Conservation (phyloP, 441 rosid species). For the Populus trichocarpa region DNA sequence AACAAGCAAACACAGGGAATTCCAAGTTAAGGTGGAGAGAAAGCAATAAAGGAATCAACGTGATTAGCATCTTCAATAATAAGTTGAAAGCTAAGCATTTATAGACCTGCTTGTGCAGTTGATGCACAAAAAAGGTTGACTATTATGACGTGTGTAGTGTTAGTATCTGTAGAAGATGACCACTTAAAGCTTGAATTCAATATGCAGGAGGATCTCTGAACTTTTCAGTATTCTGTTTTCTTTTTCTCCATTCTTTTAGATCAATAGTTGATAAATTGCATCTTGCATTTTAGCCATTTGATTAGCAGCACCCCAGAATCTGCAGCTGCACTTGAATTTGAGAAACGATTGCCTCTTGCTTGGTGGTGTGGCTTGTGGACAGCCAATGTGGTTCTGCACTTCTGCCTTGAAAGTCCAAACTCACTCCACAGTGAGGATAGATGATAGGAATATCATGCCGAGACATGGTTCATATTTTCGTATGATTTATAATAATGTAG, state of each 20-base stretch:
- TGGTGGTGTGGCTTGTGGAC: neutral
- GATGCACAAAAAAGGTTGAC: constrained; percentile 8
- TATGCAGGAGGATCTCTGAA: neutral
- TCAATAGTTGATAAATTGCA: neutral
- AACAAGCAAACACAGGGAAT: constrained; percentile 13
- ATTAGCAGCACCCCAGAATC: neutral
- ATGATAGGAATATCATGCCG: no score
- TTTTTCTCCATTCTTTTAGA: neutral
- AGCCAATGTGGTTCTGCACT: neutral
- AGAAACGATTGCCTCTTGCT: neutral
- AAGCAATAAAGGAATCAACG: constrained; percentile 25
- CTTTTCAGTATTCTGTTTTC: neutral
- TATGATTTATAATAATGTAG: no score
- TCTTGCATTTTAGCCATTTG: neutral
- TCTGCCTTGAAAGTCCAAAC: neutral
- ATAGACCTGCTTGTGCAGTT: neutral
- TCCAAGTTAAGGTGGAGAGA: constrained; percentile 17
- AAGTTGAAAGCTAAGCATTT: constrained; percentile 17
- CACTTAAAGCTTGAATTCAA: neutral
- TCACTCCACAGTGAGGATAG: no score
- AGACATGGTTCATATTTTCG: no score
- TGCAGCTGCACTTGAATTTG: neutral
- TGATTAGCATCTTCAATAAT: constrained; percentile 30
- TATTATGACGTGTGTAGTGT: neutral
- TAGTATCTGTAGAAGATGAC: neutral